Percentiles rank a stretch among this genome's conserved stretches.
Evolutionary conservation across 768 basidiomycete species (phyloP).

Genomic region (Cystobasidium ongulense): DNA sequence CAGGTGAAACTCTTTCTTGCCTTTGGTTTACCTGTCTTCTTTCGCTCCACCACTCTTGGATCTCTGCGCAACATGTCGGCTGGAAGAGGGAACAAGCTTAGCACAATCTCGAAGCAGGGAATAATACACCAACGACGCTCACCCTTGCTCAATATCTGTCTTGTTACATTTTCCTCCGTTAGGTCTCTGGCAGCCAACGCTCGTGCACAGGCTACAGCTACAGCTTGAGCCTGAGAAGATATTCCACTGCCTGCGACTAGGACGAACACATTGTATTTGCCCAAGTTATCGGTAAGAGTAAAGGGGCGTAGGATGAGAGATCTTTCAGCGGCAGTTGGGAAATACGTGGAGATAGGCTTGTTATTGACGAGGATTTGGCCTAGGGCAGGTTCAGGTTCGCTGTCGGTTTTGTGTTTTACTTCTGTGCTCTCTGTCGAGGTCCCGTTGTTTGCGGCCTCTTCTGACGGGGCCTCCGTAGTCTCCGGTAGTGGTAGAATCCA

Average conservation of each 20-base stretch:
- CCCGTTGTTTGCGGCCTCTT: neutral
- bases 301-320: slow-evolving; percentile 75
- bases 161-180: slow-evolving; percentile 56
- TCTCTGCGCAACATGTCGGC: slow-evolving; percentile 81
- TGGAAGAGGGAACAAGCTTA: slow-evolving; percentile 43
- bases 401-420: neutral
- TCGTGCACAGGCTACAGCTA: slow-evolving; percentile 50
- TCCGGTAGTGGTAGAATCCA: slow-evolving; percentile 10
- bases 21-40: slow-evolving; percentile 88
- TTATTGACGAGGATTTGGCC: slow-evolving; percentile 70
- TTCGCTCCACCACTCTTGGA: slow-evolving; percentile 95
- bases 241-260: slow-evolving; percentile 76
- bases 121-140: slow-evolving; percentile 40
- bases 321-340: slow-evolving; percentile 64
- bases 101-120: slow-evolving; percentile 9
- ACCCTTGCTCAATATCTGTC: slow-evolving; percentile 62
- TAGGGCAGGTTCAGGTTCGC: slow-evolving; percentile 2
- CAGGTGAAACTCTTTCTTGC: slow-evolving; percentile 87
- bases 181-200: slow-evolving; percentile 48
- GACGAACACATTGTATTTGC: slow-evolving; percentile 62
- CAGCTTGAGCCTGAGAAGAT: slow-evolving; percentile 81
- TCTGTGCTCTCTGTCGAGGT: neutral
- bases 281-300: slow-evolving; percentile 70
- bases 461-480: neutral
- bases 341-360: slow-evolving; percentile 67